phyloP scores from a whole-genome alignment of 306 rosid genomes.

The Acacia confusa region DNA sequence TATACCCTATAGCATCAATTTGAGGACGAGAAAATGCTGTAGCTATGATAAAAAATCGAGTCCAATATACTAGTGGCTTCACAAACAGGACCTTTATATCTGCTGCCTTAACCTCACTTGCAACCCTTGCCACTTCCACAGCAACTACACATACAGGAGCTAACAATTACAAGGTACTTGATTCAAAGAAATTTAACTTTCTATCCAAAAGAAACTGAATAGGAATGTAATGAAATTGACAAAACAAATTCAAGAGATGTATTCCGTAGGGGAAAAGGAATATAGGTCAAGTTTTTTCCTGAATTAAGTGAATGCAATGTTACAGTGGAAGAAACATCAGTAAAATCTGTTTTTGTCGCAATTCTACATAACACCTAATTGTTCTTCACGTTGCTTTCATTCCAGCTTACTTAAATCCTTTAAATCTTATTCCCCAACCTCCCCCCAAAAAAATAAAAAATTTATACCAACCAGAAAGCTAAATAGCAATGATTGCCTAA shows the following conservation, averaged over 20 bases:
- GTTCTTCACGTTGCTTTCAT: slow-evolving; percentile 1
- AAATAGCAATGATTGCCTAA: not conserved
- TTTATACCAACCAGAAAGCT: not conserved
- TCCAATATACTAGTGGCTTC: slow-evolving; percentile 98
- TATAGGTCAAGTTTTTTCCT: not conserved
- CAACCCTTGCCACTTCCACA: slow-evolving; percentile 84
- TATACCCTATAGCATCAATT: slow-evolving; percentile 80
- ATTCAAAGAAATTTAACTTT: not conserved
- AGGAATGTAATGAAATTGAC: not conserved
- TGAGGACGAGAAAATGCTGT: slow-evolving; percentile 98
- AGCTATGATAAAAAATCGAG: slow-evolving; percentile 83
- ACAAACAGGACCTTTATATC: slow-evolving; percentile 91
- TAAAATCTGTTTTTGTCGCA: not conserved
- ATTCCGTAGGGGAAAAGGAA: not conserved
- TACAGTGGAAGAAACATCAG: slow-evolving; percentile 2
- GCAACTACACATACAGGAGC: slow-evolving; percentile 64
- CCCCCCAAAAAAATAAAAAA: no score
- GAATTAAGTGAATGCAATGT: slow-evolving; percentile 4
- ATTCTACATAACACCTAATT: not conserved
- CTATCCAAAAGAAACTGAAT: slow-evolving; percentile 13
- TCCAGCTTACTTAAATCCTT: slow-evolving; percentile 9
- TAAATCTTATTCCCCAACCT: not conserved
- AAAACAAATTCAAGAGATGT: not conserved
- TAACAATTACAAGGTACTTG: slow-evolving; percentile 22
- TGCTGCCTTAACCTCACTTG: slow-evolving; percentile 87